Conservation (phyloP, 2,329 filamentous ascomycete species). For the Ilyonectria robusta region DNA sequence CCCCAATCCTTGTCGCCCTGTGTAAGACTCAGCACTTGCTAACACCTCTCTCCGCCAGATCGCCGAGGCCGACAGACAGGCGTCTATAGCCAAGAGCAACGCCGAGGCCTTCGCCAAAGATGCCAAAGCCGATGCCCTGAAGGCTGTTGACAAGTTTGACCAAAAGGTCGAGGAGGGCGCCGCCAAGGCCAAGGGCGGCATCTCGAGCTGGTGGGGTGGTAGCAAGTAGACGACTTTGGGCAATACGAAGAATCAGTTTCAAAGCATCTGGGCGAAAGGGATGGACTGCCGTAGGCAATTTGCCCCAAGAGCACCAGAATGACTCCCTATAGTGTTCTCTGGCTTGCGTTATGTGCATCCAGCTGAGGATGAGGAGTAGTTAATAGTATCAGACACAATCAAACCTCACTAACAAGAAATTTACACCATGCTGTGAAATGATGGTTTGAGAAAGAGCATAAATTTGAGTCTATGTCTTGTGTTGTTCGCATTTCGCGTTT, state of each 20-base stretch:
- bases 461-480: not conserved
- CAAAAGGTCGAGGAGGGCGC: slow-evolving; percentile 84
- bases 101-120: slow-evolving; percentile 74
- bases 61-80: slow-evolving; percentile 74
- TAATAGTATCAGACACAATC: slow-evolving; percentile 13
- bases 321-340: slow-evolving; percentile 6
- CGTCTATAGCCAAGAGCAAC: slow-evolving; percentile 73
- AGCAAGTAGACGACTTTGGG: slow-evolving; percentile 48
- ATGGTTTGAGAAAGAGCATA: not conserved
- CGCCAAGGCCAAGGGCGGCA: slow-evolving; percentile 84
- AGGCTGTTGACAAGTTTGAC: slow-evolving; percentile 87
- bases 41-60: slow-evolving; percentile 37
- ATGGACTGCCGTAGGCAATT: not conserved
- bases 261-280: slow-evolving; percentile 6
- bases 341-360: slow-evolving; percentile 13
- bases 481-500: slow-evolving; percentile 19
- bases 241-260: not conserved
- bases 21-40: slow-evolving; percentile 16
- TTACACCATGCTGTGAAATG: not conserved
- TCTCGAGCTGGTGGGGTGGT: slow-evolving; percentile 89
- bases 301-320: slow-evolving; percentile 18
- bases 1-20: not conserved
- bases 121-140: slow-evolving; percentile 73
- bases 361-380: slow-evolving; percentile 17
- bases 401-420: too few relatives aligned